These are phyloP conservation scores for Saccharomyces paradoxus DNA, from an alignment of 805 yeast genomes.

Conservation along the genomic window DNA sequence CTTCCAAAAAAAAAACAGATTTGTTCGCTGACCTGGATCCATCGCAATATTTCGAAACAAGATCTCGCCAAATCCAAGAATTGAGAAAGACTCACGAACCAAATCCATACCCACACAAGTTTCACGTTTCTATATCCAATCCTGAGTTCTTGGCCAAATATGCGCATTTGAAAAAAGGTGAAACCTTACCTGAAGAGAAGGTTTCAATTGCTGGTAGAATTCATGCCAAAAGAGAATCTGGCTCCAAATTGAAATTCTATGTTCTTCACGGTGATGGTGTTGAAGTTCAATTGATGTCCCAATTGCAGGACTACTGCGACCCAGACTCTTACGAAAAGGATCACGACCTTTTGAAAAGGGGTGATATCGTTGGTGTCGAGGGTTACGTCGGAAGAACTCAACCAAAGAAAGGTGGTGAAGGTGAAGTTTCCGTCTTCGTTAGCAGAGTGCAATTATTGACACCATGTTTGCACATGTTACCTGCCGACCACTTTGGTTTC, in stretches of 20 bases:
- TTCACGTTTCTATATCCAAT: constrained; percentile 57
- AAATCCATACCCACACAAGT: constrained; percentile 97
- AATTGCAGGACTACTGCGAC: constrained; percentile 77
- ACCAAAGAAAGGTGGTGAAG: constrained; percentile 98
- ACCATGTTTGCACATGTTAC: constrained; percentile 96
- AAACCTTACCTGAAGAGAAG: constrained; percentile 62
- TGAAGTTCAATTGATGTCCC: constrained; percentile 88
- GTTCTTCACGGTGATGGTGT: constrained; percentile 86
- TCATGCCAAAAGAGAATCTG: constrained; percentile 92
- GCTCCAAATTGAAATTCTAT: constrained; percentile 89
- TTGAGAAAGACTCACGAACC: constrained; percentile 60
- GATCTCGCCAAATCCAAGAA: constrained; percentile 82
- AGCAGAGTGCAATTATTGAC: constrained; percentile 72
- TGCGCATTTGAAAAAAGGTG: constrained; percentile 69
- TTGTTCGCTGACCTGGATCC: constrained; percentile 85
- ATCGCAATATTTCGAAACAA: constrained; percentile 86
- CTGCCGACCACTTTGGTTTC: constrained; percentile 96
- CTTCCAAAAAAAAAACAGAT: constrained; percentile 43
- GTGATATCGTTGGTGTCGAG: constrained; percentile 91
- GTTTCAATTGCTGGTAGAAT: constrained; percentile 88
- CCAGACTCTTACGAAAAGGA: constrained; percentile 47
- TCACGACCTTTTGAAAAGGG: constrained; percentile 89
- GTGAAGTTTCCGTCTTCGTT: constrained; percentile 91
- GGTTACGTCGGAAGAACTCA: constrained; percentile 97
- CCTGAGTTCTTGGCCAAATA: constrained; percentile 70